Base-by-base conservation (phyloP, 495 filamentous ascomycete species). In the Venustampulla echinocandica region DNA sequence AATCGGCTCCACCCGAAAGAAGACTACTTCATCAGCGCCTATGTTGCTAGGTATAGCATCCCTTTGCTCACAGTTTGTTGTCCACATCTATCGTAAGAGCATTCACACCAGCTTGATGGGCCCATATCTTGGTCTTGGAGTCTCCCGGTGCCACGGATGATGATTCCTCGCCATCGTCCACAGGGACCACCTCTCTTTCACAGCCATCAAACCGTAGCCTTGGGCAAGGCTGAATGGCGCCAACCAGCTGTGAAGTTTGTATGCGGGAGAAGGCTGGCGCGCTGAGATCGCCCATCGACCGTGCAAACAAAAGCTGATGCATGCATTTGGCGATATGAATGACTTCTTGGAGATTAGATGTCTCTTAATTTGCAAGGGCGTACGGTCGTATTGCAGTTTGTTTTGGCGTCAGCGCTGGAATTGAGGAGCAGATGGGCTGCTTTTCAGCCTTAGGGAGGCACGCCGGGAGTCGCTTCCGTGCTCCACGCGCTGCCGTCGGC, bases 1-100 rank as follows among this genome's bases (percentile, higher is more conserved):
- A 82, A 50, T 92, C 83, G 18, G 84, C 79, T 20, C 87, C 87
- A 3, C 85, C 90, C 19, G 90, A 92, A 11, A 94, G 66, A 53
- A 95, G 72, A 58, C 84, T 88, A 49, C 18, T 18, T 34, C 4
- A 33, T 49, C 28, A 49, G 46, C 17, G 3, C 20, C 11, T 18
- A 4, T 13, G 3, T 22, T 21, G 18, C n/a, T 23, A 34, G n/a
- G 10, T 18, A 32, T 20, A 6, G 30, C 64, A 79, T 49, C 27
- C 63, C 83, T 79, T 21, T 10, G 65, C 81, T 55, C 64, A 86
- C 81, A 86, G 81, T 64, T 79, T 73, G 11, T 84, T 83, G 34
- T 89, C 85, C 54, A 88, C 83, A 58, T 95, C 85, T 22, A 92
- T 73, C 0, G 80, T 77, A 25, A 93, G 64, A 35, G 82, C 76